Base-by-base conservation (phyloP, 106 monocot genomes). In the Dendrobium huoshanense region DNA sequence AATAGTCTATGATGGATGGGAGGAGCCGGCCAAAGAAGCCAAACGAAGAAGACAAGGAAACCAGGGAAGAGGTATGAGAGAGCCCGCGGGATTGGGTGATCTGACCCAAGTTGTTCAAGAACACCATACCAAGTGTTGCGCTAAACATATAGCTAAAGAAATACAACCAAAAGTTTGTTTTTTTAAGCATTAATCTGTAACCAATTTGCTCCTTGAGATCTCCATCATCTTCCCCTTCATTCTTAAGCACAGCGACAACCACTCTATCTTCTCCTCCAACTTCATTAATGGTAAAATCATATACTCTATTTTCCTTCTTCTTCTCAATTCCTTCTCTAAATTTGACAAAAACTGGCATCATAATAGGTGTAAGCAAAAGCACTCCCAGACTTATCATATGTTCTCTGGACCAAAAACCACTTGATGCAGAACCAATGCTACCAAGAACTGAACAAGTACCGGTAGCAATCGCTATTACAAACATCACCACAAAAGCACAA, bases 31-130 rank as follows among this genome's bases (percentile, higher is more conserved):
- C 93, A 67, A 96, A 93, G 89, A 96, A 96, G 1, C 87, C 88
- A 43, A 86, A 88, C 24, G 91, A 89, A 3, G 91, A 93, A 0
- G 89, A 88, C 55, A 93, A 48, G 27, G 95, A 91, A 59, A 96
- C 91, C 45, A 93, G 58, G 54, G 87, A 74, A 13, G 95, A 87
- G 59, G 86, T 85, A 61, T 85, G 75, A 25, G 42, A 20, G 67
- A 88, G 78, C n/a, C 91, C 85, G 27, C 89, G 86, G 24, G 95
- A 89, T 82, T 96, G 84, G 9, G 86, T 89, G 8, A 93, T 96
- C 85, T 96, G 96, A 4, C 96, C 96, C 41, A 96, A 70, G 80
- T 96, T 96, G 83, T 93, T 96, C 75, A 91, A 51, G 87, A 88
- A 93, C 40, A 93, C 93, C 85, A 93, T 44, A 1, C 91, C 96